phyloP scores from a whole-genome alignment of 1,284 basidiomycete species.

The Thelephora terrestris region DNA sequence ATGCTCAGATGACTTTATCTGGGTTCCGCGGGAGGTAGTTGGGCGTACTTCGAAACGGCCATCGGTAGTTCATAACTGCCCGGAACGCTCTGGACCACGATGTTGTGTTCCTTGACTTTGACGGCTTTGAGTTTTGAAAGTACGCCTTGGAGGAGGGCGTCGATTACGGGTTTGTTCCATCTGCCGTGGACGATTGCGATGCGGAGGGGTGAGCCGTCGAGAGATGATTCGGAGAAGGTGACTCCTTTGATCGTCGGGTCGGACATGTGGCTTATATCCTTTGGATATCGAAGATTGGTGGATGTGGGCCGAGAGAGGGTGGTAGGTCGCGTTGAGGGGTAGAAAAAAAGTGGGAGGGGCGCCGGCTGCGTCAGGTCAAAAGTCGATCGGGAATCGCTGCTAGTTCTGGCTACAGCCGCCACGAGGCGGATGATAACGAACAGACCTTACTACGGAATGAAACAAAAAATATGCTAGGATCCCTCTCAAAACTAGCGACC shows the following conservation, averaged over 20 bases:
- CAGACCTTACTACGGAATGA: no score
- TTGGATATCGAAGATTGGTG: background rate
- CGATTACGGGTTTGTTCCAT: constrained; percentile 87
- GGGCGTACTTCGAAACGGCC: constrained; percentile 65
- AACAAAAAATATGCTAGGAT: no score
- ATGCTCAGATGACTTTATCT: background rate
- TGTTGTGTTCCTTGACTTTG: constrained; percentile 86
- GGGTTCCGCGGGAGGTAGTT: background rate
- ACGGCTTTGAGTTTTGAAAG: constrained; percentile 68
- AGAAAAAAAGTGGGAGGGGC: background rate
- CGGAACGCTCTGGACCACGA: constrained; percentile 86
- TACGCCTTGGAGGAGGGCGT: constrained; percentile 72
- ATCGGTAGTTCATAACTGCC: constrained; percentile 92
- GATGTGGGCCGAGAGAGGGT: background rate
- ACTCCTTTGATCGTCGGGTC: constrained; percentile 71
- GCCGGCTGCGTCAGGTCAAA: no score
- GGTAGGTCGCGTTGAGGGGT: background rate
- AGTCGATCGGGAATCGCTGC: background rate
- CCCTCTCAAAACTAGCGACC: no score
- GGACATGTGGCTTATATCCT: constrained; percentile 9
- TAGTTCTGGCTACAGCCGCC: background rate
- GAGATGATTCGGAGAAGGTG: constrained; percentile 43
- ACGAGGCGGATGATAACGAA: no score
- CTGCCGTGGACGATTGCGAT: constrained; percentile 88
- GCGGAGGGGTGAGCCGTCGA: constrained; percentile 74